Evolutionary conservation across 1,284 basidiomycete species (phyloP).

Genomic region (Leccinum pachyderme): DNA sequence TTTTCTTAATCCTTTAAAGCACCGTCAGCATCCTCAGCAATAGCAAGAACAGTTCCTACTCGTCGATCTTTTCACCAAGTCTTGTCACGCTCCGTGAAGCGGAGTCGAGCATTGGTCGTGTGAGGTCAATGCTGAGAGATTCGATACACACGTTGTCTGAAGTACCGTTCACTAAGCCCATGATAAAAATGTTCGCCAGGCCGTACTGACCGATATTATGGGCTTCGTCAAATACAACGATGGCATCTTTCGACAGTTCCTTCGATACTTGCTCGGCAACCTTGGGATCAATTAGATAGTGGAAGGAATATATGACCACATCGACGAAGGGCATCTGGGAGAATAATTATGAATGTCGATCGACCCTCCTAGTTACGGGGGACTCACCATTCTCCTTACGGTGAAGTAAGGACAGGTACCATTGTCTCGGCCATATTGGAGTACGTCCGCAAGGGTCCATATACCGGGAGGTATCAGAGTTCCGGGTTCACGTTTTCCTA

Average conservation of each 20-base stretch:
- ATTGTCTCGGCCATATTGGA: conserved; percentile 85
- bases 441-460: conserved; percentile 92
- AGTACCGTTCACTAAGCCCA: conserved; percentile 1
- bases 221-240: conserved; percentile 99
- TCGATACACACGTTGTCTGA: conserved; percentile 99
- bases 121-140: conserved; percentile 95
- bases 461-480: conserved; percentile 86
- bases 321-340: conserved; percentile 93
- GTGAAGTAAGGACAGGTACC: conserved; percentile 96
- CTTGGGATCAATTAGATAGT: conserved; percentile 98
- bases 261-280: conserved; percentile 99
- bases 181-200: background rate
- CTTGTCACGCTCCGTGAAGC: conserved; percentile 87
- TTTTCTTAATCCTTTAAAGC: conserved; percentile 78
- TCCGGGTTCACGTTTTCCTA: conserved; percentile 82
- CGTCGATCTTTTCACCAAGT: conserved; percentile 91
- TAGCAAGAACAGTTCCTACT: conserved; percentile 50
- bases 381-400: conserved; percentile 88
- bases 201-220: conserved; percentile 88
- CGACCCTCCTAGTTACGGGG: background rate
- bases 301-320: conserved; percentile 98
- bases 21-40: conserved; percentile 8
- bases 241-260: conserved; percentile 96
- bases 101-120: conserved; percentile 97
- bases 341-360: conserved; percentile 7